Conservation (phyloP, 441 rosid genomes). For the Hypseocharis bilobata region DNA sequence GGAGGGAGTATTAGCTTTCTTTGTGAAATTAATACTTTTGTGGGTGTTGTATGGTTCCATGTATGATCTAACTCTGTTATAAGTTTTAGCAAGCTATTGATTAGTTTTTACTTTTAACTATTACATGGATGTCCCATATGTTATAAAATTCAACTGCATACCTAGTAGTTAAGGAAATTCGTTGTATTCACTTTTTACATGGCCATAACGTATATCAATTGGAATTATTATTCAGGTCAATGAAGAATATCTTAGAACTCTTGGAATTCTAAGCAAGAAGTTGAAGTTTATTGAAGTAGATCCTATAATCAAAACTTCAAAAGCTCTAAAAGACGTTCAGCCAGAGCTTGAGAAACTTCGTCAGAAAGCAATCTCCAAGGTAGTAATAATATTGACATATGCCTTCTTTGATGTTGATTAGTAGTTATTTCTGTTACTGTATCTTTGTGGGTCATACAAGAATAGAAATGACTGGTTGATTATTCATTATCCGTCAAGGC, state of each 20-base stretch:
- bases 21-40: not conserved
- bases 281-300: constrained; percentile 76
- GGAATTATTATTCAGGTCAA: constrained; percentile 56
- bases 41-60: too few relatives aligned
- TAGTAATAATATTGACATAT: constrained; percentile 26
- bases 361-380: constrained; percentile 95
- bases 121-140: not conserved
- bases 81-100: not conserved
- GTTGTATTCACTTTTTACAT: constrained; percentile 1
- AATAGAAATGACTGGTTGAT: not conserved
- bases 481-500: too few relatives aligned
- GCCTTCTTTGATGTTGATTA: constrained; percentile 12
- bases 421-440: constrained; percentile 3
- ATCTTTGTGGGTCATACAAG: not conserved
- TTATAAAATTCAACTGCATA: not conserved
- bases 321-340: constrained; percentile 89
- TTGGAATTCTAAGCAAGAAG: constrained; percentile 86
- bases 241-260: constrained; percentile 84
- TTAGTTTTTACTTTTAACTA: not conserved
- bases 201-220: constrained; percentile 20
- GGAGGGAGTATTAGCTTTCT: not conserved
- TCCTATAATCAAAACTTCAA: constrained; percentile 65
- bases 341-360: constrained; percentile 97
- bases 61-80: too few relatives aligned
- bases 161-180: not conserved